These are phyloP conservation scores for Venturia carpophila DNA, from an alignment of 2,329 filamentous ascomycete species.

Conservation along the genomic window DNA sequence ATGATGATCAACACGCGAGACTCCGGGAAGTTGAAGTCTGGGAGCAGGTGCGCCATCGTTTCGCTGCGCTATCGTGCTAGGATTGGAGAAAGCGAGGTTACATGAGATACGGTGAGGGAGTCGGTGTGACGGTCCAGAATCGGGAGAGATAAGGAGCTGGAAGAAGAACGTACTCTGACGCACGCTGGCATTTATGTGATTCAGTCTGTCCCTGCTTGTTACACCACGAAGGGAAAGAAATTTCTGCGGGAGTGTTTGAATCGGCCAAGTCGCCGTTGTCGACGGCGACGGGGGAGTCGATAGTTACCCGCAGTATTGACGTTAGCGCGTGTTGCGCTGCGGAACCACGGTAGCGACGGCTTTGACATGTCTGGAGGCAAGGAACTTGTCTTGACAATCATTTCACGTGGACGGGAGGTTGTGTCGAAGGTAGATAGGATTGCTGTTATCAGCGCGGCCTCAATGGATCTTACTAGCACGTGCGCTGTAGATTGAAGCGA, in stretches of 20 bases:
- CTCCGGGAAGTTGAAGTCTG: slow-evolving; percentile 45
- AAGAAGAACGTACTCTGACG: not conserved
- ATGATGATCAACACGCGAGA: slow-evolving; percentile 83
- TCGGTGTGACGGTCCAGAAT: not conserved
- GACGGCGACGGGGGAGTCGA: not conserved
- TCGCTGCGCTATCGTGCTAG: not conserved
- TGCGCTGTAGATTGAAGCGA: not conserved
- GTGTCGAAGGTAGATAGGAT: not conserved
- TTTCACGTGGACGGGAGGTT: not conserved
- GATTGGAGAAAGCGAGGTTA: slow-evolving; percentile 1
- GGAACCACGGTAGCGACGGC: not conserved
- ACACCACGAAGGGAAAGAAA: not conserved
- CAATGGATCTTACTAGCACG: not conserved
- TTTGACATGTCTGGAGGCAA: not conserved
- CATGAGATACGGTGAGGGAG: not conserved
- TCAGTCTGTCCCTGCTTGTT: not conserved
- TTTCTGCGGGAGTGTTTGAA: not conserved
- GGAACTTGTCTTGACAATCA: not conserved
- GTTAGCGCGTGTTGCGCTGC: not conserved
- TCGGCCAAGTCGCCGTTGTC: not conserved
- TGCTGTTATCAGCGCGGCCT: not conserved
- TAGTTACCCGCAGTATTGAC: not conserved
- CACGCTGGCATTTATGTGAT: not conserved
- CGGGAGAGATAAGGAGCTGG: not conserved
- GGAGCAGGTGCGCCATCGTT: slow-evolving; percentile 17